Evolutionary conservation across 805 yeast species (phyloP), one percentile per base, ranked within the genome.

Genomic region (Suhomyces pyralidae): DNA sequence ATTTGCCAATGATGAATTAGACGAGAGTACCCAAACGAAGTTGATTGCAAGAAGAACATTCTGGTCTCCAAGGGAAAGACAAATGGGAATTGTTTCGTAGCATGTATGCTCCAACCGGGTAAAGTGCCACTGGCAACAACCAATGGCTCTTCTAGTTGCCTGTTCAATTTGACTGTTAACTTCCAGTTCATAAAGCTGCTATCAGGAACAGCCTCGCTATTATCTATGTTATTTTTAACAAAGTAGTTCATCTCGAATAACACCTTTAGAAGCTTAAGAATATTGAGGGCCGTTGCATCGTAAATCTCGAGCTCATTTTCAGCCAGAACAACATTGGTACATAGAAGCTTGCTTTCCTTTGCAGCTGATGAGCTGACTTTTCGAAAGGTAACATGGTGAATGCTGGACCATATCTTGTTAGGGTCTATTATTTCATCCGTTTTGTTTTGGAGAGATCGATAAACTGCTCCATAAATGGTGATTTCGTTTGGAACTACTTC

Each of bases 21-120:
- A 52, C 97, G 77, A 1, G 96, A 87, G 64, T 89, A 86, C 0
- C 98, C 98, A 72, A 88, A 92, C 0, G 97, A 91, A 0, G 97
- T 90, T 7, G 92, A 84, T 58, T 88, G 93, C 51, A 93, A 68
- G 61, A 89, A 90, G 57, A 84, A 80, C 43, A 88, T 76, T 53
- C 97, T 78, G 0, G 94, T 82, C 48, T 86, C 94, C 44, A 93
- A 71, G 0, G 98, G 97, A 62, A 90, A 90, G 45, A 93, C 63
- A 60, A 93, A 93, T 10, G 96, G 90, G 60, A 79, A 90, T 17
- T 81, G 78, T 50, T 85, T 78, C 0, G 96, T 84, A n/a, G 90
- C 70, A 53, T 81, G 79, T 34, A 88, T 80, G 19, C 86, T 80
- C 98, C 98, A 93, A 7, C 81, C 81, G 0, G 98, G 98, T 40